A percentile compares a stretch with the other conserved stretches of the same genome.
Conservation (phyloP, 2,329 filamentous ascomycete genomes). For the Monilinia vaccinii-corymbosi region DNA sequence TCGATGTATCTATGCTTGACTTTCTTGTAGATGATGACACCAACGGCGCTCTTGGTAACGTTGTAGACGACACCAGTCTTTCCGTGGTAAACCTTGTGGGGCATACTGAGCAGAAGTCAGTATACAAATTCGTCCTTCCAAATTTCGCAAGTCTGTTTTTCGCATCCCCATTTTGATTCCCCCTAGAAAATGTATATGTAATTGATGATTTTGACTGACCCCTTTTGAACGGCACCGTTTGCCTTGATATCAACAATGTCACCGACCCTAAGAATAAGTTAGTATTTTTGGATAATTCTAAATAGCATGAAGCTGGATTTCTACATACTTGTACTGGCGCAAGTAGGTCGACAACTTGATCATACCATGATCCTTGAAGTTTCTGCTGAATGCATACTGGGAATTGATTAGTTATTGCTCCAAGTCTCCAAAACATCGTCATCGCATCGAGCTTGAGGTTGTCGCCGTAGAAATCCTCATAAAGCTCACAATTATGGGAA, state of each 20-base stretch:
- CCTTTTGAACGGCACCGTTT: constrained; percentile 98
- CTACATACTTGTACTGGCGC: constrained; percentile 72
- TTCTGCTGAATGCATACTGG: constrained; percentile 72
- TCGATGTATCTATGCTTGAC: constrained; percentile 99
- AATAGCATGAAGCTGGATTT: not conserved
- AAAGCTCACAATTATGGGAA: not conserved
- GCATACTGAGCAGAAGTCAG: constrained; percentile 51
- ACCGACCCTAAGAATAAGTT: constrained; percentile 62
- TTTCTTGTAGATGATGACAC: constrained; percentile 99
- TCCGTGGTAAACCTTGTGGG: constrained; percentile 99
- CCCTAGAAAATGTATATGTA: not conserved
- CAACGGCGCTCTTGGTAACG: constrained; percentile 95
- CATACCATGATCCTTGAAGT: constrained; percentile 88
- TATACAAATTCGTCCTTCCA: not conserved
- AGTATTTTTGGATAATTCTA: constrained; percentile 29
- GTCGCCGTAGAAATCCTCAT: not conserved
- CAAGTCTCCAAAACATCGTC: not conserved
- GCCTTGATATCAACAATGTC: constrained; percentile 98
- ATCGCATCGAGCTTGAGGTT: constrained; percentile 8
- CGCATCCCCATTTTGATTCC: not conserved
- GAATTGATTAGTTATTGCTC: constrained; percentile 17
- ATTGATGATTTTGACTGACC: constrained; percentile 49
- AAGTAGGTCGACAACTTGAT: constrained; percentile 94
- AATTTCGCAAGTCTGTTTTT: not conserved
- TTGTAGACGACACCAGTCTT: constrained; percentile 99